Base-by-base conservation (phyloP, 139 green algal genomes). In the Chlamydomonas schloesseri region DNA sequence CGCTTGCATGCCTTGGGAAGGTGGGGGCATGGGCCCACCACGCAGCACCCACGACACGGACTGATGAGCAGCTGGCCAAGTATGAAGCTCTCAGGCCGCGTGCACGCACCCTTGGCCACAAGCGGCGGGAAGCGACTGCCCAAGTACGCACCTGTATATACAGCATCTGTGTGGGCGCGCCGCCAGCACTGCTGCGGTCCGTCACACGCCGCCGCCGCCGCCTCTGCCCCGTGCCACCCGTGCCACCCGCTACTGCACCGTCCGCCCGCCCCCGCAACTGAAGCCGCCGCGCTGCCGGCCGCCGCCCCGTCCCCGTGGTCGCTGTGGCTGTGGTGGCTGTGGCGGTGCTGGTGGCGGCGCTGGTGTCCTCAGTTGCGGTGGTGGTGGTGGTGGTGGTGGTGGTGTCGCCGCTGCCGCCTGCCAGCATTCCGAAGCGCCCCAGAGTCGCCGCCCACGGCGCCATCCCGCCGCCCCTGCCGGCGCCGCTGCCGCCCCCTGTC, bases 111-210 rank as follows among this genome's bases (percentile, higher is more conserved):
- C n/a, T n/a, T n/a, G n/a, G n/a, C n/a, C n/a, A n/a, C n/a, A n/a
- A n/a, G n/a, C n/a, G n/a, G n/a, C n/a, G n/a, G n/a, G n/a, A n/a
- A n/a, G n/a, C n/a, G n/a, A n/a, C n/a, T n/a, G n/a, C n/a, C 96
- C 87, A 33, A 91, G 88, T 94, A 75, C 96, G 94, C 93, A 98
- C 97, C 89, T 97, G 96, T 80, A 99, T 98, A 90, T 96, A 98
- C 73, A 99, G 92, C 82, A 94, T 84, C 90, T 96, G 92, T 5
- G 42, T 81, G 5, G 73, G 79, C 34, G 73, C 67, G 29, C 60
- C 86, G 17, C 58, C 70, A 29, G 15, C 46, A 34, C 71, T 84
- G 60, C n/a, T 21, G 26, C 58, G 57, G 28, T 33, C 50, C 18
- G 23, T 67, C 18, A 11, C 60, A 0, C 55, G 8, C 70, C 36